These are phyloP conservation scores for Cryptococcus sp. DNA, from an alignment of 1,284 basidiomycete genomes.

Conservation along the genomic window DNA sequence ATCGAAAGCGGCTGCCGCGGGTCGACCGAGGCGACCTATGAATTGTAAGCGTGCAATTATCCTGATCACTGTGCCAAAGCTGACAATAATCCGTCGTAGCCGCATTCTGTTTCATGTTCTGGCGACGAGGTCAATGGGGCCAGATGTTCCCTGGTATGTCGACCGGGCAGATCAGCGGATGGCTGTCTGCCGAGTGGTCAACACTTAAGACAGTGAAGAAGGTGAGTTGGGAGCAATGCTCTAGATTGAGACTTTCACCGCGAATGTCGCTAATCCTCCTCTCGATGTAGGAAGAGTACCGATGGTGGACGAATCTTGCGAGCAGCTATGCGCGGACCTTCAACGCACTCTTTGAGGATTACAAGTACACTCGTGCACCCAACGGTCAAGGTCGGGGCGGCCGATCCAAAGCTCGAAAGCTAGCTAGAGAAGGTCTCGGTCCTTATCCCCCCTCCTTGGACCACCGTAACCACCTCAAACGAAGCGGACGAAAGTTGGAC, in stretches of 20 bases:
- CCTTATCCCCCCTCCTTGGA: neutral
- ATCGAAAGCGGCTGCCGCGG: constrained; percentile 10
- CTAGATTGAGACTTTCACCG: neutral
- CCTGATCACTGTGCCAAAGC: neutral
- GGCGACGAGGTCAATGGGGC: constrained; percentile 11
- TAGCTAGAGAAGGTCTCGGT: neutral
- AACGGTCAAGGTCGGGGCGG: constrained; percentile 11
- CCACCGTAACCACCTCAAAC: too few species aligned
- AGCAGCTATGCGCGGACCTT: constrained; percentile 11
- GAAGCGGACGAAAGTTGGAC: too few species aligned
- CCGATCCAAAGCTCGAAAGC: constrained; percentile 5
- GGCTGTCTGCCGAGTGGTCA: constrained; percentile 15
- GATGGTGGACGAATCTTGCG: constrained; percentile 7
- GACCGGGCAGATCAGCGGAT: constrained; percentile 7
- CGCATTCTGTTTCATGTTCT: constrained; percentile 10
- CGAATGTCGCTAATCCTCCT: neutral
- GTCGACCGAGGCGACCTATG: constrained; percentile 11
- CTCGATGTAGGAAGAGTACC: constrained; percentile 3
- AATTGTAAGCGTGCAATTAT: constrained; percentile 9
- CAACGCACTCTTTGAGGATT: constrained; percentile 4
- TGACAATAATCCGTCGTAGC: neutral
- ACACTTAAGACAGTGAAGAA: constrained; percentile 6
- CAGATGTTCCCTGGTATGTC: constrained; percentile 13
- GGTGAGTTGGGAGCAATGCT: neutral
- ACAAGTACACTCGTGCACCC: constrained; percentile 12